Base-by-base conservation (phyloP, 2,329 filamentous ascomycete genomes). In the Colletotrichum euphorbiae region DNA sequence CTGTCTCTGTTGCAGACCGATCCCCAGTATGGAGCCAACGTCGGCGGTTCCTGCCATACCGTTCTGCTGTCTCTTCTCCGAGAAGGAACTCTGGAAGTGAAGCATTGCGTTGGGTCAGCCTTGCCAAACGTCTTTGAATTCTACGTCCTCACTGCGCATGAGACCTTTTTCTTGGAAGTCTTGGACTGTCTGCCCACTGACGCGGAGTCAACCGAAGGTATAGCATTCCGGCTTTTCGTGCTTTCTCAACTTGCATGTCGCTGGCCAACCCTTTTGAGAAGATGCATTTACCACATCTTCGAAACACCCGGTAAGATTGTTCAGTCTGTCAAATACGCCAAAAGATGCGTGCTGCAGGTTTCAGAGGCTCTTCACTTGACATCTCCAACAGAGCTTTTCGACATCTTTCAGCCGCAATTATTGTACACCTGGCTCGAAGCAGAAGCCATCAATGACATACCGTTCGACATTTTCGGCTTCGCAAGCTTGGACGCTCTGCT, bases 261-360 rank as follows among this genome's bases (percentile, higher is more conserved):
- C 57, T 98, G 95, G 93, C 90, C 93, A 67, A 97, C 94, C 0
- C 84, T 98, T 19, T 84, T 98, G 48, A 90, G 94, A 58, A 89
- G 92, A 71, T 94, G 93, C 71, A 92, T 97, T 17, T 99, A 98
- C 77, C 92, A 96, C 77, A 94, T 98, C 21, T 97, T 98, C 73
- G 96, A 98, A 77, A 93, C 91, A 0, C 92, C 94, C 2, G 93
- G 92, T 1, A 89, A 89, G 64, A 88, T 97, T 13, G 80, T 85
- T 3, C 79, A 81, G 11, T 91, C 91, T 6, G 83, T 85, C 19
- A 81, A 84, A 19, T 91, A 98, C 79, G 94, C 95, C 1, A 87
- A 87, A 62, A 86, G 86, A 58, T 97, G 93, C 72, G 83, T 98
- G 48, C 77, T 78, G 4, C 83, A 86, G 12, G 89, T 98, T 36